Conservation (phyloP, 106 monocot species). For the Dendrobium officinale region DNA sequence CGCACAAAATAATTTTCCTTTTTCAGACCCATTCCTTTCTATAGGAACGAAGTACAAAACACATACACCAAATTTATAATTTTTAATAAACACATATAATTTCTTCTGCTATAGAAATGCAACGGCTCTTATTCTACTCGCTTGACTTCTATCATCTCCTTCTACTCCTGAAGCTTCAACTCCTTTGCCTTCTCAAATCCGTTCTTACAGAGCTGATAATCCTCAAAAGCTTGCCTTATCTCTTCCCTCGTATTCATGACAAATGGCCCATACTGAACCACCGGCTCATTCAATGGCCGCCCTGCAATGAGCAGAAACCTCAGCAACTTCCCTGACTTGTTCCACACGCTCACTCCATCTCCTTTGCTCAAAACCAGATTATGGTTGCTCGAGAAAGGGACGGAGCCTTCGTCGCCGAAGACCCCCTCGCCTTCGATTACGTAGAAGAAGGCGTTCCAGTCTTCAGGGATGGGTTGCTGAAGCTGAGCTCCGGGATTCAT, state of each 20-base stretch:
- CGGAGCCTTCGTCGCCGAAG: constrained; percentile 26
- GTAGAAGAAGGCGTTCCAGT: constrained; percentile 74
- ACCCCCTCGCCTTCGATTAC: constrained; percentile 64
- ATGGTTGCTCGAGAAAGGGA: constrained; percentile 35
- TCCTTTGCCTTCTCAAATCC: constrained; percentile 86
- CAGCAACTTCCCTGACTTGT: constrained; percentile 26
- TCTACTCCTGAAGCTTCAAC: constrained; percentile 26
- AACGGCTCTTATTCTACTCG: no score
- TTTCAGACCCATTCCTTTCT: no score
- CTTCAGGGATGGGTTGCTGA: constrained; percentile 36
- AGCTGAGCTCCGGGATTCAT: constrained; percentile 36
- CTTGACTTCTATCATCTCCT: no score
- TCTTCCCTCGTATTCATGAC: constrained; percentile 87
- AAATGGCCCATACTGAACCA: constrained; percentile 69
- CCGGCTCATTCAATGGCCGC: constrained; percentile 64
- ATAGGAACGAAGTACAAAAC: no score
- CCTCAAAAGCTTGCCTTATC: constrained; percentile 60
- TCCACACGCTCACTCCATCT: constrained; percentile 74
- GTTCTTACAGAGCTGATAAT: constrained; percentile 54
- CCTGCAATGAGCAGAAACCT: constrained; percentile 75
- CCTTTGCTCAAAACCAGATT: constrained; percentile 48
- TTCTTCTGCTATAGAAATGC: no score
- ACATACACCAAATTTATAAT: no score
- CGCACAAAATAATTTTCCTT: no score
- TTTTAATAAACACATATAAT: no score